phyloP scores from a whole-genome alignment of 768 basidiomycete species.

The Amanita phalloides region DNA sequence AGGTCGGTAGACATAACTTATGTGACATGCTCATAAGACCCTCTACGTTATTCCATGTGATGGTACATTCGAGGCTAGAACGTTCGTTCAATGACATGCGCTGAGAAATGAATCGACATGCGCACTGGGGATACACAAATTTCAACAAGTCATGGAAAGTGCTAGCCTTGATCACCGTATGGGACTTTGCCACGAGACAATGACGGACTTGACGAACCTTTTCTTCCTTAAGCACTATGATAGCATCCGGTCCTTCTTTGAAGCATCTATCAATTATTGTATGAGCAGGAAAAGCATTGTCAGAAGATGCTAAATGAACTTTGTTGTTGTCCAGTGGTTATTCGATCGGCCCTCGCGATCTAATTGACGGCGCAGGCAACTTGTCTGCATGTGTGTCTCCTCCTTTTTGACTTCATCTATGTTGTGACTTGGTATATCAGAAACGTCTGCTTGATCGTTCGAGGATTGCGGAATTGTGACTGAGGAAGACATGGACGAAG shows the following conservation, averaged over 20 bases:
- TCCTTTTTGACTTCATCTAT: not conserved
- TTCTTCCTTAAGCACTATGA: slow-evolving; percentile 87
- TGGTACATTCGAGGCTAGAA: slow-evolving; percentile 74
- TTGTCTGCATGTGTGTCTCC: not conserved
- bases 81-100: not conserved
- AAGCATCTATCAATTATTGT: slow-evolving; percentile 30
- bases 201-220: slow-evolving; percentile 31
- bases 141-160: slow-evolving; percentile 92
- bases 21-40: slow-evolving; percentile 84
- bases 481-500: slow-evolving; percentile 69
- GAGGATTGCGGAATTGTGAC: slow-evolving; percentile 79
- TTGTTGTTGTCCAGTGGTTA: not conserved
- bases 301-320: not conserved
- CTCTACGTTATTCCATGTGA: slow-evolving; percentile 93
- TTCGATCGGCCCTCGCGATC: not conserved
- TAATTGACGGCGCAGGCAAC: not conserved
- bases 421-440: not conserved
- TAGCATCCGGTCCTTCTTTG: slow-evolving; percentile 58
- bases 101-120: slow-evolving; percentile 3
- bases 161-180: slow-evolving; percentile 36
- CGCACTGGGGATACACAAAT: slow-evolving; percentile 89
- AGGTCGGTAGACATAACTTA: slow-evolving; percentile 74
- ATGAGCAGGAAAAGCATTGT: slow-evolving; percentile 18
- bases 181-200: not conserved
- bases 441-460: not conserved